Base-by-base conservation (phyloP, 2,329 filamentous ascomycete species). In the Ophiostoma australiae region DNA sequence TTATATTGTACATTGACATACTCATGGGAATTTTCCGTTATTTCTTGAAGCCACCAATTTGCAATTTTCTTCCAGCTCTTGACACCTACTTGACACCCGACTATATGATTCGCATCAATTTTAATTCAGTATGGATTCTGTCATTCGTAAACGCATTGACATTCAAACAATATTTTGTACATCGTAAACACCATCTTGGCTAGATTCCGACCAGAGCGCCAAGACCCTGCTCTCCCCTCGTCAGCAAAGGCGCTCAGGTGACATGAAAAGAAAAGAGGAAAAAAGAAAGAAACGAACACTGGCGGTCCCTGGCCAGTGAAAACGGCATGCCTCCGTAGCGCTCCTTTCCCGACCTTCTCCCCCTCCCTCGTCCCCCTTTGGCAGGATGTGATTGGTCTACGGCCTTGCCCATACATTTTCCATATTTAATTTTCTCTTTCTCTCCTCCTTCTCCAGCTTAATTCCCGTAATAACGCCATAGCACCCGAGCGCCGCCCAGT, bases 211-310 rank as follows among this genome's bases (percentile, higher is more conserved):
- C 55, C 39, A 58, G 20, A 35, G 39, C 39, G 70, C 70, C 70
- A 70, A 72, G 70, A 63, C 70, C 58, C 52, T 20, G n/a, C 20
- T 70, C 58, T 31, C 55, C 66, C 67, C 66, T 68, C 70, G 71
- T 75, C 75, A 75, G 72, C 73, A 74, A 73, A 75, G 65, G 65
- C 15, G 74, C 73, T 76, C 76, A 77, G 76, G 76, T 77, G 77
- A 77, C 70, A 71, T 52, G 65, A 67, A 67, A 41, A 65, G 69
- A 72, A 74, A 23, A 27, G 35, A 44, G 27, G 17, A 67, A 67
- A 23, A 31, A 33, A 37, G 8, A 41, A 67, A 67, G 37, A 35
- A 65, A 37, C 15, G 10, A 35, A 65, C 23, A 10, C 52, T 58
- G 44, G 44, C 44, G 17, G 44, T 4, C 44, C n/a, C 44, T 5